Conservation (phyloP, 1,284 basidiomycete genomes). For the Ustilago xerochloae region DNA sequence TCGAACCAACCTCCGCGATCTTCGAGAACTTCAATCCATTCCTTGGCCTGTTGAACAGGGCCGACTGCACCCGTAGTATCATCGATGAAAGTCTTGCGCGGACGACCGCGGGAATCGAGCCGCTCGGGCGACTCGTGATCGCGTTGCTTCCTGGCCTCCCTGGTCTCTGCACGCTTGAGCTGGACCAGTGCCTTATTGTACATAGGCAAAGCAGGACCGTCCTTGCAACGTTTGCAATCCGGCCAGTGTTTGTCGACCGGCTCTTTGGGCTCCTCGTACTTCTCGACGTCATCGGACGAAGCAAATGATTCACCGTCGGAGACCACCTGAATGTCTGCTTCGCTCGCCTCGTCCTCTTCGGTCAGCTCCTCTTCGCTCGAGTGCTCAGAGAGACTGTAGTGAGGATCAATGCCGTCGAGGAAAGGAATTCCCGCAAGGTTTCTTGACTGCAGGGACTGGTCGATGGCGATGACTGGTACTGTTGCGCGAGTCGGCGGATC, state of each 20-base stretch:
- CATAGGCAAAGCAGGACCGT: conserved; percentile 26
- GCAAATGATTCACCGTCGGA: conserved; percentile 10
- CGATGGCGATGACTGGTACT: conserved; percentile 10
- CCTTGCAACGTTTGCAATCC: conserved; percentile 34
- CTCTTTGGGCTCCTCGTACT: conserved; percentile 21
- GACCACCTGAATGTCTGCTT: conserved; percentile 1
- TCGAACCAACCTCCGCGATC: conserved; percentile 53
- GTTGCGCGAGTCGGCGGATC: conserved; percentile 10
- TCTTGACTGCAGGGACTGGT: neutral
- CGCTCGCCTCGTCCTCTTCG: neutral
- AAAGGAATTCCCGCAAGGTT: conserved; percentile 8
- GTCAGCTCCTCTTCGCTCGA: conserved; percentile 11
- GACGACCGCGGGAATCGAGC: conserved; percentile 25
- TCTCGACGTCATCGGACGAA: conserved; percentile 14
- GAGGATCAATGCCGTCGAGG: conserved; percentile 18
- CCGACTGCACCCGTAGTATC: conserved; percentile 24
- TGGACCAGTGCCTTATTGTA: conserved; percentile 28
- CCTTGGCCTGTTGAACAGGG: conserved; percentile 30
- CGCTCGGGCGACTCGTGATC: conserved; percentile 24
- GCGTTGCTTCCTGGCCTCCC: conserved; percentile 29
- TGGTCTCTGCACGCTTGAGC: conserved; percentile 24
- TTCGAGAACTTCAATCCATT: conserved; percentile 43
- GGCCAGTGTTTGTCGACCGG: conserved; percentile 35
- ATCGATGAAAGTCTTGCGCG: conserved; percentile 25
- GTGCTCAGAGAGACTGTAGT: conserved; percentile 8